These are phyloP conservation scores for Backusella macrospora DNA, from an alignment of 192 early-diverging fungal genomes.

Conservation along the genomic window DNA sequence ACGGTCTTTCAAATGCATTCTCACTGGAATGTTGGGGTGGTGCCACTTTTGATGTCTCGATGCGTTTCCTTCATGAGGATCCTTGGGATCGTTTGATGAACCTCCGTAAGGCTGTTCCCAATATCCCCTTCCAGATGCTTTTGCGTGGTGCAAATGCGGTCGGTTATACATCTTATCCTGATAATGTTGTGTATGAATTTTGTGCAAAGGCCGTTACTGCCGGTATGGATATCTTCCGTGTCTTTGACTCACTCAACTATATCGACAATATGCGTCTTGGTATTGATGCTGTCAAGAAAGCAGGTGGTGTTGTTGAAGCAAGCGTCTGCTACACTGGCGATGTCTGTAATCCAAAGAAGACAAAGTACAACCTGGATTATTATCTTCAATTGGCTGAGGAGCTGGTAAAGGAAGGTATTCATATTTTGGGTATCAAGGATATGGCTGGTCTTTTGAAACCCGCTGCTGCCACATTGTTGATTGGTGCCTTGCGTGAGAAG, in stretches of 20 bases:
- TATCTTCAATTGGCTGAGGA: conserved; percentile 88
- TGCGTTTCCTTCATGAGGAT: conserved; percentile 95
- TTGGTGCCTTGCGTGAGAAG: conserved; percentile 82
- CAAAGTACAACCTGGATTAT: conserved; percentile 88
- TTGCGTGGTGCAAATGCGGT: conserved; percentile 97
- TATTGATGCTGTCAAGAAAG: conserved; percentile 88
- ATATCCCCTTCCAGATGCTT: conserved; percentile 98
- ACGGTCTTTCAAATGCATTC: conserved; percentile 85
- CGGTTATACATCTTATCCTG: conserved; percentile 95
- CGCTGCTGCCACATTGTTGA: conserved; percentile 79
- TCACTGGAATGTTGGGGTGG: conserved; percentile 97
- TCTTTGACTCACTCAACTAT: conserved; percentile 97
- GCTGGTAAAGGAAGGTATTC: conserved; percentile 87
- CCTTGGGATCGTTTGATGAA: conserved; percentile 92
- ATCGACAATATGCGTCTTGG: conserved; percentile 93
- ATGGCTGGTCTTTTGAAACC: conserved; percentile 98
- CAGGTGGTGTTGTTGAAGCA: conserved; percentile 92
- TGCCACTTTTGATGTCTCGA: conserved; percentile 94
- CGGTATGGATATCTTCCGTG: conserved; percentile 95
- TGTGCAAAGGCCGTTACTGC: conserved; percentile 84
- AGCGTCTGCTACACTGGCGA: conserved; percentile 93
- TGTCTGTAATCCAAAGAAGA: conserved; percentile 78
- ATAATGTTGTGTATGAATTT: conserved; percentile 97
- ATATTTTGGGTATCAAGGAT: conserved; percentile 93
- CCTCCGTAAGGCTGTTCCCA: conserved; percentile 86